Percentiles rank a stretch among this genome's conserved stretches.
These are phyloP conservation scores for Apiotrichum laibachii DNA, from an alignment of 1,284 basidiomycete genomes.

Conservation along the genomic window DNA sequence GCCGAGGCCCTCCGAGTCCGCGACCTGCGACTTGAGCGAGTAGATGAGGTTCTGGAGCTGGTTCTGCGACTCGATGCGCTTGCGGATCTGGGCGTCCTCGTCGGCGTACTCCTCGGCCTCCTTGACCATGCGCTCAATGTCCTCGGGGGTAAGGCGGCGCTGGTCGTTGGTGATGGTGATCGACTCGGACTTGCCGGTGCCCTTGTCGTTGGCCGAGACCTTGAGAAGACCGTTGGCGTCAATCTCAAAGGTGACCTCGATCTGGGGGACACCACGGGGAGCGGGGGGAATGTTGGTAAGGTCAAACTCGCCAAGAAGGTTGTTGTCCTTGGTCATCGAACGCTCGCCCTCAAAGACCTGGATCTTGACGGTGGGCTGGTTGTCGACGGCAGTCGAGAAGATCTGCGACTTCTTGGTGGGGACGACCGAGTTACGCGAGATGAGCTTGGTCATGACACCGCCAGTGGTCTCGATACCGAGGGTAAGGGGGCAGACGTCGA, in stretches of 20 bases:
- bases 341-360: slow-evolving; percentile 91
- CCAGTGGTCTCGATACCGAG: slow-evolving; percentile 98
- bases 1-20: slow-evolving; percentile 82
- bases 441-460: slow-evolving; percentile 97
- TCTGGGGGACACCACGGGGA: slow-evolving; percentile 91
- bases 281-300: slow-evolving; percentile 88
- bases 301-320: slow-evolving; percentile 95
- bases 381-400: slow-evolving; percentile 95
- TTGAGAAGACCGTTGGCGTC: slow-evolving; percentile 89
- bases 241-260: slow-evolving; percentile 92
- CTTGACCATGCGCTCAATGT: slow-evolving; percentile 86
- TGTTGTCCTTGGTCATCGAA: slow-evolving; percentile 95
- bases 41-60: slow-evolving; percentile 54
- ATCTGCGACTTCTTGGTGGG: slow-evolving; percentile 99
- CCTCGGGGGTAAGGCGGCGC: slow-evolving; percentile 74
- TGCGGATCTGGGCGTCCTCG: slow-evolving; percentile 80
- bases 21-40: slow-evolving; percentile 79
- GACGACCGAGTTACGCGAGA: slow-evolving; percentile 90
- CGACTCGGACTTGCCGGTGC: slow-evolving; percentile 83
- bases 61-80: slow-evolving; percentile 68
- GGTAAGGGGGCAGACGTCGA: slow-evolving; percentile 95
- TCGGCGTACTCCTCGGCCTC: slow-evolving; percentile 86
- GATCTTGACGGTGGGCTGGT: slow-evolving; percentile 87
- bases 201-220: slow-evolving; percentile 84
- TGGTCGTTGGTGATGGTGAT: slow-evolving; percentile 76